Conservation (phyloP, 2,329 filamentous ascomycete species). For the Proliferodiscus dingleyae region DNA sequence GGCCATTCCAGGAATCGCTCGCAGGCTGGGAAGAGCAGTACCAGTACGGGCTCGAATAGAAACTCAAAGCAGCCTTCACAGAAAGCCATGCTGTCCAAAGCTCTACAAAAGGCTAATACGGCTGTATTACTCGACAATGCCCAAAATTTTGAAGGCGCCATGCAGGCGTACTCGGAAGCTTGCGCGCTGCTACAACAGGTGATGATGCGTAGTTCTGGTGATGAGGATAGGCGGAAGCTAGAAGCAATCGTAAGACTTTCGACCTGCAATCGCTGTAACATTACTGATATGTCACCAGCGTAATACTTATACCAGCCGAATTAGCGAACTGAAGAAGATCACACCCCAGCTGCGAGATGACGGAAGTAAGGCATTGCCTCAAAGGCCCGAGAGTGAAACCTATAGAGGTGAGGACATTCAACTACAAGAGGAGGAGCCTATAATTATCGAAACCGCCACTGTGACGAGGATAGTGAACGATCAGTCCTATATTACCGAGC, state of each 20-base stretch:
- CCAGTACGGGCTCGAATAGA: slow-evolving; percentile 36
- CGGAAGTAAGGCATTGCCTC: slow-evolving; percentile 70
- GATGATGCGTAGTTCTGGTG: slow-evolving; percentile 74
- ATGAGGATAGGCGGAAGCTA: slow-evolving; percentile 84
- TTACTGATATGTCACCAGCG: slow-evolving; percentile 51
- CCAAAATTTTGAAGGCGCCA: slow-evolving; percentile 86
- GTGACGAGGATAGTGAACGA: slow-evolving; percentile 47
- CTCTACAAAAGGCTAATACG: slow-evolving; percentile 90
- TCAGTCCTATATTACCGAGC: slow-evolving; percentile 20
- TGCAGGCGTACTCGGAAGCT: slow-evolving; percentile 86
- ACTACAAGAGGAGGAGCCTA: slow-evolving; percentile 37
- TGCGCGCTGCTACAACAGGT: slow-evolving; percentile 85
- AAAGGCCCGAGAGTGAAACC: slow-evolving; percentile 58
- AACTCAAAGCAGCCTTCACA: slow-evolving; percentile 58
- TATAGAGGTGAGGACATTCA: slow-evolving; percentile 37
- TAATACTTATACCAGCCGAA: slow-evolving; percentile 83
- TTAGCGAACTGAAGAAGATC: slow-evolving; percentile 77
- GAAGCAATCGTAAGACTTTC: slow-evolving; percentile 76
- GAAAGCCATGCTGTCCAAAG: slow-evolving; percentile 95
- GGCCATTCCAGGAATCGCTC: slow-evolving; percentile 44
- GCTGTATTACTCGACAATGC: slow-evolving; percentile 95
- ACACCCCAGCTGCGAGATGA: slow-evolving; percentile 49
- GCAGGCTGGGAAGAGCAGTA: slow-evolving; percentile 40
- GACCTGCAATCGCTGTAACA: no score
- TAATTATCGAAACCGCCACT: slow-evolving; percentile 48